These are phyloP conservation scores for Nyssa sinensis DNA, from an alignment of 148 eudicot genomes.

Conservation along the genomic window DNA sequence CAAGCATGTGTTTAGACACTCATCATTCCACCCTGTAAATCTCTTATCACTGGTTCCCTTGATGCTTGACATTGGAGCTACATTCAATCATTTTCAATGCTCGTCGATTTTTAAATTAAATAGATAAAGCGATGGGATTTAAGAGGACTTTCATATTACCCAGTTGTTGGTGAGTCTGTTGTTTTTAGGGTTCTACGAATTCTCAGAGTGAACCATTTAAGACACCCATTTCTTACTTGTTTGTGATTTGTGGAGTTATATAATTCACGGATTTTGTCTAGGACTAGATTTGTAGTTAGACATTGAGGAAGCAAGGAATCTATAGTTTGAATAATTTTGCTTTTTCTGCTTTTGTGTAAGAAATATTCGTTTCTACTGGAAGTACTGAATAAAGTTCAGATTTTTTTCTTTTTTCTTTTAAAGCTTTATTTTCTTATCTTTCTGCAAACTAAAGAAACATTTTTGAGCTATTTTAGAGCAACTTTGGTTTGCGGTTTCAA, in stretches of 20 bases:
- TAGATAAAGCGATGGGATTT: slow-evolving; percentile 9
- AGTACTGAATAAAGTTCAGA: background rate
- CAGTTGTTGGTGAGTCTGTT: slow-evolving; percentile 24
- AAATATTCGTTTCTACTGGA: background rate
- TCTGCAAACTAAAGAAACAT: background rate
- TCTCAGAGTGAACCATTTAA: slow-evolving; percentile 14
- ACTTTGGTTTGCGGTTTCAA: too few species aligned
- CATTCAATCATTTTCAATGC: slow-evolving; percentile 26
- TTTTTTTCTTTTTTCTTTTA: background rate
- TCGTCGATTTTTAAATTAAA: slow-evolving; percentile 6
- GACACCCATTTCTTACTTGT: slow-evolving; percentile 11
- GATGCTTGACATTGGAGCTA: slow-evolving; percentile 31
- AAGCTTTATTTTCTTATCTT: background rate
- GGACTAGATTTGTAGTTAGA: background rate
- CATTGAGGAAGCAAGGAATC: background rate
- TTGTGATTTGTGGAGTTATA: background rate
- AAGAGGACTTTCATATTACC: slow-evolving; percentile 12
- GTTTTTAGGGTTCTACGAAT: slow-evolving; percentile 16
- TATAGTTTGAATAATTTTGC: background rate
- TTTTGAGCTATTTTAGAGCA: background rate
- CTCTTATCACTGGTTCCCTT: slow-evolving; percentile 32
- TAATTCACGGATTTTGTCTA: slow-evolving; percentile 5
- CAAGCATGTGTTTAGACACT: too few species aligned
- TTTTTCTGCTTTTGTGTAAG: background rate
- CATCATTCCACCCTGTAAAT: slow-evolving; percentile 29